phyloP scores from a whole-genome alignment of 2,329 filamentous ascomycete genomes.

The Hypoxylon sp. region DNA sequence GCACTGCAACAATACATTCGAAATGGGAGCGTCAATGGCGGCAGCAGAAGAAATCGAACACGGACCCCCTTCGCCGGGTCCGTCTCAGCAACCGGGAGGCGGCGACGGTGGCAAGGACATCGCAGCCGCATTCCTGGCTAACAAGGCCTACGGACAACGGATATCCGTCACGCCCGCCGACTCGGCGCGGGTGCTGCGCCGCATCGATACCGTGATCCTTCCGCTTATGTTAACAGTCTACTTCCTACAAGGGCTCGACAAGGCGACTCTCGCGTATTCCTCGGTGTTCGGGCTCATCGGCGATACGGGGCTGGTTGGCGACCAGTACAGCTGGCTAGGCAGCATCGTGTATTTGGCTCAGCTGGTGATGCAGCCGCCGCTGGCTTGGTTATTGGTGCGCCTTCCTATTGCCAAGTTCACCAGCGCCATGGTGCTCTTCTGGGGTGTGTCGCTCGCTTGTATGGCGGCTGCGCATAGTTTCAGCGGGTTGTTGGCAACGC shows the following conservation, averaged over 20 bases:
- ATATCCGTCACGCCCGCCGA: constrained; percentile 31
- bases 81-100: not conserved
- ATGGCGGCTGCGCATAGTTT: constrained; percentile 69
- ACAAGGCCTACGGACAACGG: constrained; percentile 27
- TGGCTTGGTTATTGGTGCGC: constrained; percentile 70
- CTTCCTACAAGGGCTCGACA: constrained; percentile 75
- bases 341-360: constrained; percentile 68
- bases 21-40: constrained; percentile 21
- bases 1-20: not conserved
- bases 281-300: constrained; percentile 75
- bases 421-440: constrained; percentile 65
- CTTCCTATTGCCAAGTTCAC: constrained; percentile 73
- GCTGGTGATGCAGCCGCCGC: constrained; percentile 66
- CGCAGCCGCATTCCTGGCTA: constrained; percentile 31
- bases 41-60: constrained; percentile 23
- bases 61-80: not conserved
- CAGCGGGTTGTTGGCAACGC: constrained; percentile 63
- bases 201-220: constrained; percentile 60
- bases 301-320: constrained; percentile 68
- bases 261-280: constrained; percentile 72
- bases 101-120: constrained; percentile 26
- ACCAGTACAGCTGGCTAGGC: constrained; percentile 62
- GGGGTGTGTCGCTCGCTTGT: constrained; percentile 65
- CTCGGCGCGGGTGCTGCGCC: constrained; percentile 38
- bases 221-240: constrained; percentile 70